Percentiles rank a stretch among this genome's conserved stretches.
Conservation (phyloP, 805 yeast species). For the Candida easanensis region DNA sequence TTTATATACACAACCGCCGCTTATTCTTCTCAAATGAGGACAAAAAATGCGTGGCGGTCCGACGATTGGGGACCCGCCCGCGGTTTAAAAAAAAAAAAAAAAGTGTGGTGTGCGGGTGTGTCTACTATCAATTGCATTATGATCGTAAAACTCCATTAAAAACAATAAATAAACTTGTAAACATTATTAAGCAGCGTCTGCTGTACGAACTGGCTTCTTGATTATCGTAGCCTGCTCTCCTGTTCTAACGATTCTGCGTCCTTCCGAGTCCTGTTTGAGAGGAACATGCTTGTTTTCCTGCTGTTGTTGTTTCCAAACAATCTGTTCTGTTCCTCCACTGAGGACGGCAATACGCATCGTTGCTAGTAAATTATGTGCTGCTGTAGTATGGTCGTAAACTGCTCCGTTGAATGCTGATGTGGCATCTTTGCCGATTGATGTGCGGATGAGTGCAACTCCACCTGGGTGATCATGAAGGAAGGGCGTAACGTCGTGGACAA, state of each 20-base stretch:
- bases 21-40: too few relatives aligned
- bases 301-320: slow-evolving; percentile 77
- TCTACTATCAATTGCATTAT: neutral
- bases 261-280: slow-evolving; percentile 50
- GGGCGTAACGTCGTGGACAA: slow-evolving; percentile 90
- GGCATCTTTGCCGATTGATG: slow-evolving; percentile 90
- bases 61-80: too few relatives aligned
- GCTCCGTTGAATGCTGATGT: slow-evolving; percentile 95
- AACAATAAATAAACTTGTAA: neutral
- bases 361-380: slow-evolving; percentile 85
- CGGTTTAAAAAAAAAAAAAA: too few relatives aligned
- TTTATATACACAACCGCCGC: too few relatives aligned
- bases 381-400: slow-evolving; percentile 88
- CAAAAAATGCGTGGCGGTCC: too few relatives aligned
- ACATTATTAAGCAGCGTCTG: slow-evolving; percentile 50
- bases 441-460: slow-evolving; percentile 71
- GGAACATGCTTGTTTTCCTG: slow-evolving; percentile 63
- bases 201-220: slow-evolving; percentile 45
- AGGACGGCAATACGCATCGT: slow-evolving; percentile 92
- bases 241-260: slow-evolving; percentile 54
- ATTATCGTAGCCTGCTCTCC: slow-evolving; percentile 56
- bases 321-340: slow-evolving; percentile 76
- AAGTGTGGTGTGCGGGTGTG: too few relatives aligned
- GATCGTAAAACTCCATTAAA: too few relatives aligned
- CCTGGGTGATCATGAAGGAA: slow-evolving; percentile 94